Evolutionary conservation across 805 yeast species (phyloP), one percentile per base, ranked within the genome.

Genomic region (Ogataea pini): DNA sequence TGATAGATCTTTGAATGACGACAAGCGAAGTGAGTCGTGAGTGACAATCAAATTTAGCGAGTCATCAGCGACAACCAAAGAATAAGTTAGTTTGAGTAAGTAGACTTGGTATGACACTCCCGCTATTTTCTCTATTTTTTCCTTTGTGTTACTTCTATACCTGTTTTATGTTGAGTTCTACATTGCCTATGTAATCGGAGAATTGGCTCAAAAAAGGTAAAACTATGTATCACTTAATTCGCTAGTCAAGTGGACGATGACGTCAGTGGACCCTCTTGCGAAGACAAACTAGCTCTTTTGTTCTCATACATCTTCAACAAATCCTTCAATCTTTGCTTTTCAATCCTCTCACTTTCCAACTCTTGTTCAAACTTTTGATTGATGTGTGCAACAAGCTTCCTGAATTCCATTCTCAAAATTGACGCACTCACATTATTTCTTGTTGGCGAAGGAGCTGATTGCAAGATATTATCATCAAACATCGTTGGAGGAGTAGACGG

Each of bases 401-500:
- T 85, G 68, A 85, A 86, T 63, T 86, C 90, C 52, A 78, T 73
- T 48, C 88, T 71, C 64, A 86, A 68, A 2, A 85, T 81, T 0
- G 83, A 77, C 32, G 78, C 78, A 53, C 68, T 63, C 7, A 65
- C 58, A 33, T 56, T 54, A 20, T 67, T 68, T 50, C 68, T 59
- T 5, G 56, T 44, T 10, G 60, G 54, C 6, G 62, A 54, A 13
- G 55, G 34, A 10, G 54, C 34, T 14, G 38, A 22, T 25, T 42
- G 32, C 6, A 47, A 32, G 12, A 42, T 28, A 4, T 45, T 43
- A 12, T 52, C 57, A 17, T 44, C 50, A 22, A 19, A 25, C 20
- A 12, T 28, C 3, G 52, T 53, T n/a, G 51, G 51, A 17, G 60
- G 58, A 4, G 59, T 55, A 7, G 58, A 46, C 9, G 56, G 56